Base-by-base conservation (phyloP, 2,329 filamentous ascomycete species). In the Alternaria sp. region DNA sequence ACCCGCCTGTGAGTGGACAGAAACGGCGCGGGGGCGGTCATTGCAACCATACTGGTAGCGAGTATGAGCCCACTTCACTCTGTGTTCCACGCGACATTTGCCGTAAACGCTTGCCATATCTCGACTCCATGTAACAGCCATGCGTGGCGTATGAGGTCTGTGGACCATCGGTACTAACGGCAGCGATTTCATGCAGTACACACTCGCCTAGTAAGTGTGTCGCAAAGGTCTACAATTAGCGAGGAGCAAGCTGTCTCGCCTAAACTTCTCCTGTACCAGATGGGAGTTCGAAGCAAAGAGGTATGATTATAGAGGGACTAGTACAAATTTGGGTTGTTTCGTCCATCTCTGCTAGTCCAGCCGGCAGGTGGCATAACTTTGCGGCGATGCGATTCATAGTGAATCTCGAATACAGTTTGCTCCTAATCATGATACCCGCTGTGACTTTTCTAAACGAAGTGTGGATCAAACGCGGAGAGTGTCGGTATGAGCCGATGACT, bases 101-200 rank as follows among this genome's bases (percentile, higher is more conserved):
- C 72, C 69, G 68, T 69, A 66, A 63, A 63, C 60, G 64, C 56
- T 55, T 42, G 62, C 62, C 41, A 62, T 57, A 51, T 58, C 54
- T 62, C 52, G 61, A 51, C 38, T 46, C 48, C 28, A 49, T 66
- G 69, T 64, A 63, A 67, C 67, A 62, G 57, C 67, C 70, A 72
- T 73, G 68, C 64, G 62, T 68, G 66, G 55, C 72, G 74, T 75
- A 58, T 74, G 71, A 72, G 67, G 70, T 63, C 56, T 70, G 62
- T 67, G 69, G 69, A 62, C 47, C 58, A 48, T 59, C 63, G 72
- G 72, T 51, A 64, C 63, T 63, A 63, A 64, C 71, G 67, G 71
- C 69, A 66, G 63, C 49, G 34, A 49, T 26, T 63, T 65, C 51
- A 74, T 69, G 62, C 64, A 66, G 57, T 53, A 61, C 56, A 41